Base-by-base conservation (phyloP, 2,329 filamentous ascomycete genomes). In the Pseudopyrenochaeta lycopersici region DNA sequence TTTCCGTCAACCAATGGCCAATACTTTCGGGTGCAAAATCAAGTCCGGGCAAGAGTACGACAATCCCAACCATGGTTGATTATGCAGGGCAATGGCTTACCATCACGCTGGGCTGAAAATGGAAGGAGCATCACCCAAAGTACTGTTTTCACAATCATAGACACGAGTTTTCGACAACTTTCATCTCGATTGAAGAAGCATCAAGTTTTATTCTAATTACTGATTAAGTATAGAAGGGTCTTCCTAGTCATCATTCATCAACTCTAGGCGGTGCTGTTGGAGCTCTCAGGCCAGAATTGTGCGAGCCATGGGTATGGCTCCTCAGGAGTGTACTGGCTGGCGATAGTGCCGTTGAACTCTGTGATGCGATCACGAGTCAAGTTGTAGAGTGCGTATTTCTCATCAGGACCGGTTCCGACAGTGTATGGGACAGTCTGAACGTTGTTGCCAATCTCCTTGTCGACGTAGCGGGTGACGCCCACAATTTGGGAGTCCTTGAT, bases 391-490 rank as follows among this genome's bases (percentile, higher is more conserved):
- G 64, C 64, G 36, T 67, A 67, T 39, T 67, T 67, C 57, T 67
- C 64, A 48, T 67, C 64, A 1, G 64, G 63, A 1, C 64, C 64
- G 7, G 63, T 67, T 3, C 64, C 64, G 21, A 67, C 56, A 7
- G 63, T 66, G 41, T 67, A 67, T 1, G 63, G 64, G 2, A 67
- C 64, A 1, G 64, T 67, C 42, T 67, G 64, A 18, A 67, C 64
- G 36, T 67, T 67, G 49, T 67, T 67, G 1, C 63, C 63, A 40
- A 67, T 67, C 47, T 66, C 63, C 54, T 66, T 67, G 50, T 67
- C 63, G 14, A 66, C 64, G 39, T 58, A 63, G 33, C 59, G 58
- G 23, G 56, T 60, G 35, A 67, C 52, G 29, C 64, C 63, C 12
- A 44, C 36, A 7, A 64, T 39, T 36, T 67, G 64, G 0, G 58